Conservation (phyloP, 495 filamentous ascomycete genomes). For the Eremomyces bilateralis region DNA sequence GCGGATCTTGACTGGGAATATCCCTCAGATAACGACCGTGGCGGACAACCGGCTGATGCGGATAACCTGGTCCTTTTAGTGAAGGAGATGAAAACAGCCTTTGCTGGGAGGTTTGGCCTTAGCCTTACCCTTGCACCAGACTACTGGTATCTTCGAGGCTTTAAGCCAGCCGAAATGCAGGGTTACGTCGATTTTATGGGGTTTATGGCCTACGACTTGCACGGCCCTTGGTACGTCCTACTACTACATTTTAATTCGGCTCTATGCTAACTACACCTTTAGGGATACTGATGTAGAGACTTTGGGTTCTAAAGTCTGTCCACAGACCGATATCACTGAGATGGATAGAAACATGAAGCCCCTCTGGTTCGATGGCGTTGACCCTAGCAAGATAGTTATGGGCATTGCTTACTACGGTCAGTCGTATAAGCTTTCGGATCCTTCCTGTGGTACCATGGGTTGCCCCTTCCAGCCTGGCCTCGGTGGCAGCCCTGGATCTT, state of each 20-base stretch:
- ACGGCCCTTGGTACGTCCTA: constrained; percentile 25
- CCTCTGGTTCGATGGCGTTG: constrained; percentile 21
- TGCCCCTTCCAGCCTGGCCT: constrained; percentile 12
- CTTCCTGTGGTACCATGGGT: constrained; percentile 14
- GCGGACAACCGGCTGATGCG: constrained; percentile 20
- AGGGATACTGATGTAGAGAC: constrained; percentile 11
- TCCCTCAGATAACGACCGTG: constrained; percentile 23
- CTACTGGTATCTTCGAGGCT: constrained; percentile 23
- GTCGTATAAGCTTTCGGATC: constrained; percentile 18
- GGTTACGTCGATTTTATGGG: constrained; percentile 7
- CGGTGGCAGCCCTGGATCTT: constrained; percentile 15
- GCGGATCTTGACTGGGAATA: constrained; percentile 41
- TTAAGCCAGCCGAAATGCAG: constrained; percentile 5
- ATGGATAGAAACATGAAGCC: constrained; percentile 18
- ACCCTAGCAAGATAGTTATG: constrained; percentile 18
- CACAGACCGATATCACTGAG: constrained; percentile 23
- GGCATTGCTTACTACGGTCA: constrained; percentile 25
- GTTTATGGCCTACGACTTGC: constrained; percentile 28
- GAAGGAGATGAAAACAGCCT: constrained; percentile 19
- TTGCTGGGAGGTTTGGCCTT: constrained; percentile 18
- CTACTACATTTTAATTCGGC: too few species aligned
- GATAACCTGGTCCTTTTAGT: constrained; percentile 24
- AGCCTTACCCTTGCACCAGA: constrained; percentile 18
- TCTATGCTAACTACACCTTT: too few species aligned
- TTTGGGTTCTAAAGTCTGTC: constrained; percentile 9